Percentiles rank a stretch among this genome's conserved stretches.
Conservation (phyloP, 163 green algal species). For the Chlorella variabilis region DNA sequence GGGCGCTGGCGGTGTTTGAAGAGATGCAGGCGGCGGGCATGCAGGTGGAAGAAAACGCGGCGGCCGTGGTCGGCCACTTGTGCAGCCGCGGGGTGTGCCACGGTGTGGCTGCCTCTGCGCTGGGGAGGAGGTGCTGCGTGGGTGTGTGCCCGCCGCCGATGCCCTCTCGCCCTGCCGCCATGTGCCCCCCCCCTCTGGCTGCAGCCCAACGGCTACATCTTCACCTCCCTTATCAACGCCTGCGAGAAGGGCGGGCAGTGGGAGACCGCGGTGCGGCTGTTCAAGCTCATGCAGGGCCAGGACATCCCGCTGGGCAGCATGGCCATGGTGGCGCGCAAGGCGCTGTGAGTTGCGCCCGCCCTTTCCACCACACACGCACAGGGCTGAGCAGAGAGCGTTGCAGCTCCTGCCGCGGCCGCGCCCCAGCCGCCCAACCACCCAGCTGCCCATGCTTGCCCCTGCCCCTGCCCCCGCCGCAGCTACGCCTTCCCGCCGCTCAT, state of each 20-base stretch:
- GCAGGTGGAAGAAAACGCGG: not conserved
- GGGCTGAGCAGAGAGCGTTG: too few species aligned
- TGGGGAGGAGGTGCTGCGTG: too few species aligned
- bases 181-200: not conserved
- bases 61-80: not conserved
- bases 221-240: slow-evolving; percentile 46
- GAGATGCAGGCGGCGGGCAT: slow-evolving; percentile 62
- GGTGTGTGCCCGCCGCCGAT: too few species aligned
- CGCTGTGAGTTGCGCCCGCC: slow-evolving; percentile 37
- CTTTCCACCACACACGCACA: too few species aligned
- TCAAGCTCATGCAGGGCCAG: slow-evolving; percentile 41
- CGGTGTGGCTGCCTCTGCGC: too few species aligned
- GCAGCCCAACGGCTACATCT: slow-evolving; percentile 52
- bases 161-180: too few species aligned
- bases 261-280: slow-evolving; percentile 38
- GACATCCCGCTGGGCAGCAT: slow-evolving; percentile 18
- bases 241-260: slow-evolving; percentile 51
- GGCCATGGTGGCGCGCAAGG: slow-evolving; percentile 46
- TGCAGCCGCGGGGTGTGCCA: too few species aligned
- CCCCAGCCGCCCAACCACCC: too few species aligned
- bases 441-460: not conserved
- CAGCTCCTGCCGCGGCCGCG: too few species aligned
- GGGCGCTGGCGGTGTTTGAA: slow-evolving; percentile 58
- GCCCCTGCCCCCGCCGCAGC: not conserved
- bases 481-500: slow-evolving; percentile 48